Evolutionary conservation across 108 stramenopile genomes (phyloP), one percentile per base, ranked within the genome.

Genomic region (Cyclotella choctawhatcheeana): DNA sequence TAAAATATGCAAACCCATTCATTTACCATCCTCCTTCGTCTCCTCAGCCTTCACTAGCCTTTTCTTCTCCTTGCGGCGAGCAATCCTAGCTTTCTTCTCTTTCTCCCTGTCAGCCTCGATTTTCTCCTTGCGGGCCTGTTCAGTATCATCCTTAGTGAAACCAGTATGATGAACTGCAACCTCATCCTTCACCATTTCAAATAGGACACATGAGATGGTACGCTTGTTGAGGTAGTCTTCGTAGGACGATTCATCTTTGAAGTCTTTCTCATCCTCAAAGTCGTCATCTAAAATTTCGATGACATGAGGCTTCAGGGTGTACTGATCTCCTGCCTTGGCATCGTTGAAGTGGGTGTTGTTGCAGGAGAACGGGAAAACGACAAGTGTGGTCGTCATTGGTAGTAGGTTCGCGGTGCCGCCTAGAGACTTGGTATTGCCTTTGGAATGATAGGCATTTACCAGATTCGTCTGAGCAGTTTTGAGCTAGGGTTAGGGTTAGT

Each of bases 101-200:
- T 27, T 30, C 25, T 10, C 3, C 26, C 55, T 56, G 4, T 56
- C 55, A 56, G 21, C 55, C 29, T 24, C 12, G 16, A 56, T 22
- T 56, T 56, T 56, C 26, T 56, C 26, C 55, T 27, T 56, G 25
- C 55, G 24, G 5, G 55, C 55, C 55, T 56, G 25, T 27, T 56
- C 55, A 14, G 55, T 56, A 26, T 56, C 29, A 5, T 56, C 55
- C 55, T 56, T 56, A 10, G 55, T 27, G 25, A 56, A 27, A 26
- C 55, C 55, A 6, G 55, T 56, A 26, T 56, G 55, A 27, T 26
- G 26, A 56, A 56, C 55, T 27, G 25, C 55, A 27, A 27, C 29
- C 25, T 26, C 55, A 56, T 56, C 55, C 55, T 56, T 56, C 12
- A 56, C 55, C 55, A 56, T 56, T 26, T 56, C 25, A 56, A 56